Percentiles rank a stretch among this genome's conserved stretches.
These are phyloP conservation scores for Penicillium mononematosum DNA, from an alignment of 495 filamentous ascomycete species.

Conservation along the genomic window DNA sequence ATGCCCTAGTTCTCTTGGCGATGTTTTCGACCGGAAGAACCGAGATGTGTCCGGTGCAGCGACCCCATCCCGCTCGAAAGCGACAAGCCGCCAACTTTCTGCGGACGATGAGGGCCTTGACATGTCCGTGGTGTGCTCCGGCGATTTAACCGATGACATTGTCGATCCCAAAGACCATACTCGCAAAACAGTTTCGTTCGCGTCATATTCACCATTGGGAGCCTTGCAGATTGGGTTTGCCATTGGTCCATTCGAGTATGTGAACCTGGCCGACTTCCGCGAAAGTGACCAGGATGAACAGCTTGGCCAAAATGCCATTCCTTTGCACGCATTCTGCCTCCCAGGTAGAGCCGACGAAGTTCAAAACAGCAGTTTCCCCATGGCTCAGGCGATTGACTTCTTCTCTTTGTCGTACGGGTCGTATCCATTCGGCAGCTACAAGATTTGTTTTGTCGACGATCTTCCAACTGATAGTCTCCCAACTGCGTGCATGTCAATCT, in stretches of 20 bases:
- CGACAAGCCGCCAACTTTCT: conserved; percentile 33
- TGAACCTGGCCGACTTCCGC: conserved; percentile 85
- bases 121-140: conserved; percentile 85
- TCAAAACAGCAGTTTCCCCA: conserved; percentile 75
- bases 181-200: conserved; percentile 83
- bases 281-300: conserved; percentile 88
- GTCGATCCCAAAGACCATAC: conserved; percentile 67
- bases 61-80: conserved; percentile 20
- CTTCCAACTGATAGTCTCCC: conserved; percentile 66
- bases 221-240: conserved; percentile 89
- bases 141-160: conserved; percentile 80
- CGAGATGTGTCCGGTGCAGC: conserved; percentile 22
- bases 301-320: conserved; percentile 77
- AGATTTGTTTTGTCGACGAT: conserved; percentile 92
- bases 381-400: conserved; percentile 77
- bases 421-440: conserved; percentile 85
- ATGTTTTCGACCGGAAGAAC: conserved; percentile 60
- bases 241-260: conserved; percentile 89
- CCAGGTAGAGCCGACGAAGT: conserved; percentile 77
- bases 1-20: conserved; percentile 79
- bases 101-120: conserved; percentile 85
- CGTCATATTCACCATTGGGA: conserved; percentile 64
- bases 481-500: conserved; percentile 80
- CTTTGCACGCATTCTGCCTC: conserved; percentile 85
- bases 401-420: conserved; percentile 81